Evolutionary conservation across 225 moss, liverwort and hornwort genomes (phyloP), one percentile per base, ranked within the genome.

Genomic region (Physcomitrellopsis africana): DNA sequence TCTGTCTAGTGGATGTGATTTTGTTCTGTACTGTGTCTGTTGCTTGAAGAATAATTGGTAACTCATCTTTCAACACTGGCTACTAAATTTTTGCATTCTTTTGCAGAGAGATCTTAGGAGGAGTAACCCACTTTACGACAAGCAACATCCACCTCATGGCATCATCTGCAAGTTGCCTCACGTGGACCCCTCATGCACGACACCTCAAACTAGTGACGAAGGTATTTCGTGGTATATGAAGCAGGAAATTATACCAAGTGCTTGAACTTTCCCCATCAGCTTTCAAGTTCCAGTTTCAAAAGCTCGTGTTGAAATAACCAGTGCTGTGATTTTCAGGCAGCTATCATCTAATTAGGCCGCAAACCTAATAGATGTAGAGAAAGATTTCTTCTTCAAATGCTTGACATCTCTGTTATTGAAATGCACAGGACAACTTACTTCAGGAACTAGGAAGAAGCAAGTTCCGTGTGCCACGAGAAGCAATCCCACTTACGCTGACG

Each of bases 401-500:
- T 66, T 69, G 55, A 71, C 17, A 37, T 53, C 20, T 16, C 27
- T 5, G 23, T 32, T 12, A 46, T 32, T 76, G 20, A 58, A 7
- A 27, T 64, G 43, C 63, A 29, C 7, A 87, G 87, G 79, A 27
- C 79, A 76, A 67, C 70, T 71, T 23, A 15, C 66, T 47, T 73
- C 79, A 49, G 45, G 52, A 47, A 74, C 45, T 81, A 65, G 79
- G 32, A 81, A 81, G 74, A 68, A 79, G 59, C 74, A 20, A 20
- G 62, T 53, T 63, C 63, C 79, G 7, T 81, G 81, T 79, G 74
- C 76, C 17, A 13, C 16, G 24, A 70, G 76, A 18, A 81, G 76
- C 63, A 84, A 87, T 74, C 87, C 84, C 20, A 78, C 76, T 63
- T 79, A 84, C 15, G 52, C 62, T 13, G 64, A 81, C 29, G 84